Conservation (phyloP, 148 eudicot genomes). For the Oxyria digyna region DNA sequence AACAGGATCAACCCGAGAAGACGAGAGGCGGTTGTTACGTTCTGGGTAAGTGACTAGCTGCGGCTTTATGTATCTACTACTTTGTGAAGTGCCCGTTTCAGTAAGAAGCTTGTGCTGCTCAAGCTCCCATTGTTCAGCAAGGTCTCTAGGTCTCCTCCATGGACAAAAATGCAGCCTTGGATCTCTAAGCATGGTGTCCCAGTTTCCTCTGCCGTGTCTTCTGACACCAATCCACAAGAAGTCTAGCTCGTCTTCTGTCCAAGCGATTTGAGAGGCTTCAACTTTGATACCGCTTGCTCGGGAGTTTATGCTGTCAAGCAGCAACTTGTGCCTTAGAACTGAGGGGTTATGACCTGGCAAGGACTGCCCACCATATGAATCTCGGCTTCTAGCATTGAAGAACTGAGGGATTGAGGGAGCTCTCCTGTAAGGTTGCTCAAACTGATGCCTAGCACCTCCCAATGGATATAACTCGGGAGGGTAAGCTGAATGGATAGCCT, state of each 20-base stretch:
- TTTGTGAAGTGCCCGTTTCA: conserved; percentile 13
- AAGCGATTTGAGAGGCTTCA: conserved; percentile 17
- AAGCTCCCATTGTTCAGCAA: conserved; percentile 42
- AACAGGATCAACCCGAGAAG: conserved; percentile 16
- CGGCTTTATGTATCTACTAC: conserved; percentile 17
- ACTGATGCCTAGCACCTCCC: conserved; percentile 8
- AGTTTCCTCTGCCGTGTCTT: conserved; percentile 56
- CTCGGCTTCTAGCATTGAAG: conserved; percentile 1
- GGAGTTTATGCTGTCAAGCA: conserved; percentile 31
- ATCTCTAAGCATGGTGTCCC: conserved; percentile 55
- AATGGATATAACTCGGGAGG: conserved; percentile 4
- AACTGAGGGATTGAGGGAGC: conserved; percentile 21
- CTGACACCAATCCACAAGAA: conserved; percentile 62
- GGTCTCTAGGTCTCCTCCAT: conserved; percentile 38
- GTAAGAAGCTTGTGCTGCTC: conserved; percentile 34
- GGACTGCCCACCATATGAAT: conserved; percentile 7
- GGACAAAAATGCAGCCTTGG: conserved; percentile 41
- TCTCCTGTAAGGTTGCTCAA: conserved; percentile 12
- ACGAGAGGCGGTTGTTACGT: neutral
- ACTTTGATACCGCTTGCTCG: conserved; percentile 25
- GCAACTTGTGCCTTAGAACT: conserved; percentile 24
- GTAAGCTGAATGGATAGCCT: conserved; percentile 9
- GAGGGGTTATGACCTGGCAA: conserved; percentile 18
- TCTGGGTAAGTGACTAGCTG: conserved; percentile 14
- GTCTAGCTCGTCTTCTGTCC: conserved; percentile 65